phyloP scores from a whole-genome alignment of 2,329 filamentous ascomycete genomes.

The Periconia sp. region DNA sequence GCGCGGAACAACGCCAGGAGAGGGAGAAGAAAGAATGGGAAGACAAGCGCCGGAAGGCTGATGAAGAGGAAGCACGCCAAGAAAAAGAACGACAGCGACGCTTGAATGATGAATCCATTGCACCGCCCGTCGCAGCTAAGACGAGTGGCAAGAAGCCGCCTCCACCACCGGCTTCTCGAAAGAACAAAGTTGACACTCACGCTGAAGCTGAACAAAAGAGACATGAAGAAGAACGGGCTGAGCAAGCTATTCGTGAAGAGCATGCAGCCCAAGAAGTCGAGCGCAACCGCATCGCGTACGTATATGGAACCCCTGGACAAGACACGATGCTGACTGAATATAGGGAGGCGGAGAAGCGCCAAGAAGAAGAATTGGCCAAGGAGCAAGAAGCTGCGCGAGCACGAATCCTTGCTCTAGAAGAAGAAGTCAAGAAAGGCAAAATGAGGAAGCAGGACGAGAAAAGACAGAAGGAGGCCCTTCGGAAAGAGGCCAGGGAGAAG shows the following conservation, averaged over 20 bases:
- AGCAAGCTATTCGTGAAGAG: conserved; percentile 67
- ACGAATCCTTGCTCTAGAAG: conserved; percentile 86
- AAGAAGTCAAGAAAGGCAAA: conserved; percentile 92
- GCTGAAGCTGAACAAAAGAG: conserved; percentile 61
- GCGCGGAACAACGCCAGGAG: conserved; percentile 81
- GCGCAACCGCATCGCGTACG: conserved; percentile 82
- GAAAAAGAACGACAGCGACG: conserved; percentile 86
- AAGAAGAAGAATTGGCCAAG: conserved; percentile 79
- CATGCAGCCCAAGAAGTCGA: conserved; percentile 78
- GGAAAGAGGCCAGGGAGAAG: conserved; percentile 85
- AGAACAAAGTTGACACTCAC: conserved; percentile 64
- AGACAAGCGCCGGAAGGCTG: conserved; percentile 84
- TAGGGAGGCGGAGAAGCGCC: conserved; percentile 74
- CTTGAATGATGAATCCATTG: conserved; percentile 75
- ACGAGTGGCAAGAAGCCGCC: conserved; percentile 64
- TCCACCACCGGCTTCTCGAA: conserved; percentile 75
- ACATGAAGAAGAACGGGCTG: conserved; percentile 62
- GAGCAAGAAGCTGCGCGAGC: conserved; percentile 83
- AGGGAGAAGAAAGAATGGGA: conserved; percentile 87
- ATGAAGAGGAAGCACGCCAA: conserved; percentile 89
- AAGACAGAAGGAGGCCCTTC: conserved; percentile 84
- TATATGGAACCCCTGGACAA: conserved; percentile 43
- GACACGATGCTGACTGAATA: conserved; percentile 27
- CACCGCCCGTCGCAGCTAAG: conserved; percentile 61
- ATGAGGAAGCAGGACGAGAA: conserved; percentile 97